Evolutionary conservation across 2,329 filamentous ascomycete genomes (phyloP), one percentile per base, ranked within the genome.

Genomic region (Scedosporium minutisporum): DNA sequence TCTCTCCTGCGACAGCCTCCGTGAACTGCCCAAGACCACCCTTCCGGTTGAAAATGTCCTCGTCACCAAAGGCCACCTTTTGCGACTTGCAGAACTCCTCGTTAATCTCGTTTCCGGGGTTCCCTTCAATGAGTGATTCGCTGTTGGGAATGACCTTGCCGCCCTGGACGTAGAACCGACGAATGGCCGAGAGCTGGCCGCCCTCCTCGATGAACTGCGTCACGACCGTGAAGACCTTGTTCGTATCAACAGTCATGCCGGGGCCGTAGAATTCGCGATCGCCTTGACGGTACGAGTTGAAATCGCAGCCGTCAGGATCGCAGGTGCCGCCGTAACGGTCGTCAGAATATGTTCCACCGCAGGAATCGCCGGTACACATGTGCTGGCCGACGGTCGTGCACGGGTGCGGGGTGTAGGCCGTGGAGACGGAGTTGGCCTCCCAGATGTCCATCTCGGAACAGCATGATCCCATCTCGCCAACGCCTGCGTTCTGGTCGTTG

Each of bases 261-360:
- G 66, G 68, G 61, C 86, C 87, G 75, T 84, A 89, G 78, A 87
- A 89, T 71, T 74, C 75, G 64, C 76, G 77, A 74, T 85, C 80
- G 65, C 87, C 87, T 78, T 84, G 78, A 70, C 86, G 86, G 82
- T 83, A 89, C 44, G 80, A 71, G 80, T 88, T 88, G 80, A 87
- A 88, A 72, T 88, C 87, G 69, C 87, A 89, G 48, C 87, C 87
- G 68, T 88, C 85, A 65, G 85, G 83, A 71, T 89, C 87, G 72
- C 87, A 89, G 64, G 81, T 74, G 61, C 86, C 86, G 25, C 69
- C 75, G 70, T 88, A 88, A 65, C 86, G 84, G 67, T 80, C 74
- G 59, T 67, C 61, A 61, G 74, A 76, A 68, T 81, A 82, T 38
- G 80, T 78, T 63, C 80, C 84, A 63, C 83, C 83, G 67, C 82